Percentiles rank a stretch among this genome's conserved stretches.
Evolutionary conservation across 1,284 basidiomycete species (phyloP).

Genomic region (Papiliotrema flavescens): DNA sequence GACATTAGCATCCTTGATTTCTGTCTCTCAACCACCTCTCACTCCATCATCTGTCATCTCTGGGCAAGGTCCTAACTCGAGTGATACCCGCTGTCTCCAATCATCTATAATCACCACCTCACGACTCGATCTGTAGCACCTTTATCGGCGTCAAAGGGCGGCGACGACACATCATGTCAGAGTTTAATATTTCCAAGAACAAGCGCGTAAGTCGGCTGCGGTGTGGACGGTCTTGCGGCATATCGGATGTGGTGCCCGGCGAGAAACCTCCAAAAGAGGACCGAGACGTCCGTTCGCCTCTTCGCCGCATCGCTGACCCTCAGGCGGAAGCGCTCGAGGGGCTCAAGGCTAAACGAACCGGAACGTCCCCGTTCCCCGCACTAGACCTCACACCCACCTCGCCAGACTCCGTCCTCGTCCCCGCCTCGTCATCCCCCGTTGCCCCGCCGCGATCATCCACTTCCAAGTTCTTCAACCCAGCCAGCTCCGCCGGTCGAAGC

Average conservation of each 20-base stretch:
- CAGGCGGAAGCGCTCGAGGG: not conserved
- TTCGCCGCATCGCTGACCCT: not conserved
- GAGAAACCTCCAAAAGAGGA: no score
- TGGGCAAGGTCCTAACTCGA: no score
- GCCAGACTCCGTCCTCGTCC: constrained; percentile 26
- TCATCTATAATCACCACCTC: no score
- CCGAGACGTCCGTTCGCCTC: no score
- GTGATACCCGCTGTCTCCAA: no score
- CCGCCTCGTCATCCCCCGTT: constrained; percentile 25
- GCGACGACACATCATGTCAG: not conserved
- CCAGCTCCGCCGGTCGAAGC: not conserved
- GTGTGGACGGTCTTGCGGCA: no score
- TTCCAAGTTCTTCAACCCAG: constrained; percentile 8
- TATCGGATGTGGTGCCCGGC: no score
- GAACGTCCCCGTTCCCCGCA: not conserved
- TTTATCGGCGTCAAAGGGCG: not conserved
- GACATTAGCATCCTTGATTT: no score
- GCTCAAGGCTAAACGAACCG: constrained; percentile 7
- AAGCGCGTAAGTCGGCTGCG: no score
- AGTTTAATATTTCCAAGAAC: no score
- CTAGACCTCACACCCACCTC: constrained; percentile 7
- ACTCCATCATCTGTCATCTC: no score
- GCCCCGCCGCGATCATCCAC: constrained; percentile 8
- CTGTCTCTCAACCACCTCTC: no score
- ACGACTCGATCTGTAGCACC: not conserved